Base-by-base conservation (phyloP, 192 early-diverging fungal species). In the Linnemannia schmuckeri region DNA sequence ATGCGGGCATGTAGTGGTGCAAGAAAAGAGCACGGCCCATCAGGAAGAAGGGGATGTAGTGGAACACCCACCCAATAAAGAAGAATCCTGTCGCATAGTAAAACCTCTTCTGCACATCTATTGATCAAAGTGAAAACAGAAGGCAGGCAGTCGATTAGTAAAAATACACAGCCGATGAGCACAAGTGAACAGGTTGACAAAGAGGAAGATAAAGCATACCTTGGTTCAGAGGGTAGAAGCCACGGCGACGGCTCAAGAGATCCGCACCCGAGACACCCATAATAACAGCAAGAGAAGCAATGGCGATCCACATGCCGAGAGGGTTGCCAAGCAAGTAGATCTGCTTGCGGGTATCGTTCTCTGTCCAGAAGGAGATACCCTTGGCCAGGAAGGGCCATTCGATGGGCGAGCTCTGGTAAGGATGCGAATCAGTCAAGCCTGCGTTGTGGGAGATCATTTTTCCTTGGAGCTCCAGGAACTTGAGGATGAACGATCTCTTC, bases 321-420 rank as follows among this genome's bases (percentile, higher is more conserved):
- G 96, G 94, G 89, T 99, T 98, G 33, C 97, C 97, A 17, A 98
- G 87, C 74, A 98, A 90, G 86, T 98, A 98, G 78, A 97, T 98
- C 90, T 97, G 95, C 30, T 95, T 88, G 30, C 85, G 81, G 20
- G 93, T 93, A 61, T 92, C 92, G 77, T 95, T 91, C 75, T 92
- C 93, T 38, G 97, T 96, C 94, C 98, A 98, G 89, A 98, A 98
- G 44, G 96, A 96, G 74, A 99, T 97, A 27, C 97, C 97, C 70
- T 93, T 93, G 35, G 91, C 74, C 41, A 98, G 91, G 89, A 98
- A 94, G 73, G 96, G 97, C 98, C 98, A 99, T 37, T 96, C 91
- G 68, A 93, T 91, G 20, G 98, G 97, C 6, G 85, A 40, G 38
- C 91, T 93, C 81, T 96, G 96, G 92, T 98, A 99, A 54, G 98